phyloP scores from a whole-genome alignment of 225 moss, liverwort and hornwort genomes.

The Pseudisothecium myosuroides region DNA sequence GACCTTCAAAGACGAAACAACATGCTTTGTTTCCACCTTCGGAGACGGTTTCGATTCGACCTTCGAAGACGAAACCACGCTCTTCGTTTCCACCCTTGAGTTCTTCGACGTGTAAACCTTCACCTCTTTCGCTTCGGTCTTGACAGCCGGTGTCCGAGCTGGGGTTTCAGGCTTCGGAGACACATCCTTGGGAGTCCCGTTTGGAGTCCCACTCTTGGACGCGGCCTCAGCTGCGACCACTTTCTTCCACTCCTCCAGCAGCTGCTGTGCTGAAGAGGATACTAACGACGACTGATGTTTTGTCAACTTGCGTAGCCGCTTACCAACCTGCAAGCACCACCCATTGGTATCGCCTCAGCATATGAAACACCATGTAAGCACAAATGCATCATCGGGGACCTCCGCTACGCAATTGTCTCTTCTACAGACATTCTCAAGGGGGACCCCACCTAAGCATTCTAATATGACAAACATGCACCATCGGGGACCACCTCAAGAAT shows the following conservation, averaged over 20 bases:
- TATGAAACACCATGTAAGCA: not conserved
- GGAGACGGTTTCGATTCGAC: conserved; percentile 3
- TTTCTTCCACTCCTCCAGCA: conserved; percentile 80
- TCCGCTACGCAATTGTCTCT: not conserved
- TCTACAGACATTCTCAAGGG: not conserved
- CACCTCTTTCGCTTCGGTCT: conserved; percentile 18
- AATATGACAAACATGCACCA: not conserved
- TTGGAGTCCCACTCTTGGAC: conserved; percentile 38
- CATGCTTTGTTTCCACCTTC: conserved; percentile 7
- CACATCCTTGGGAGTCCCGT: conserved; percentile 24
- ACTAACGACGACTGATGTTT: conserved; percentile 62
- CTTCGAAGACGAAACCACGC: conserved; percentile 4
- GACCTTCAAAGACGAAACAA: conserved; percentile 11
- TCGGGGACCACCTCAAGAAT: not conserved
- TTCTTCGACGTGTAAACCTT: conserved; percentile 31
- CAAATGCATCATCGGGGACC: not conserved
- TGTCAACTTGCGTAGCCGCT: conserved; percentile 69
- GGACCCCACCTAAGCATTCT: not conserved
- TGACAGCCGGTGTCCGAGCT: conserved; percentile 1
- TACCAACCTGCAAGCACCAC: conserved; percentile 63
- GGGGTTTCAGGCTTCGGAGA: conserved; percentile 26
- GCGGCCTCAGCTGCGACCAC: conserved; percentile 66
- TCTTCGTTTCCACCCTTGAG: conserved; percentile 7
- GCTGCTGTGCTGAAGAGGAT: conserved; percentile 47
- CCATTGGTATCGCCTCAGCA: not conserved